These are phyloP conservation scores for Erodium chrysanthum DNA, from an alignment of 441 rosid species.

Conservation along the genomic window DNA sequence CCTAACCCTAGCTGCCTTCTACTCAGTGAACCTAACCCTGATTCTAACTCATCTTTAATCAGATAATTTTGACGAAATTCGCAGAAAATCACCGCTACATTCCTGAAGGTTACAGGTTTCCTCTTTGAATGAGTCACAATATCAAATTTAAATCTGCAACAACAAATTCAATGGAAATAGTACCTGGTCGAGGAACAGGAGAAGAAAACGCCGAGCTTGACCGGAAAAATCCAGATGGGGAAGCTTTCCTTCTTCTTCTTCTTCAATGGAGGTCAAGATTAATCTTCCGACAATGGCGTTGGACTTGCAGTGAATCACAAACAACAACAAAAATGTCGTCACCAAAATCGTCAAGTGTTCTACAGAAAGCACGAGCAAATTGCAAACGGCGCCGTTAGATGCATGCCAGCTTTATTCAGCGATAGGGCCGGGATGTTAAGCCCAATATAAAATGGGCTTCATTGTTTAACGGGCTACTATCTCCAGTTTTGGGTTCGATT, in stretches of 20 bases:
- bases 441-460: too few species aligned
- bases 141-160: not conserved
- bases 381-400: too few species aligned
- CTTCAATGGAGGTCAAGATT: not conserved
- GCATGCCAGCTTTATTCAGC: too few species aligned
- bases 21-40: not conserved
- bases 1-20: not conserved
- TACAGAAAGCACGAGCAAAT: not conserved
- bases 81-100: not conserved
- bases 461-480: too few species aligned
- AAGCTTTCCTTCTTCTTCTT: not conserved
- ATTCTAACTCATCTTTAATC: not conserved
- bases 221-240: not conserved
- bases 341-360: not conserved
- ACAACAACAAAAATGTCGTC: not conserved
- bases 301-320: not conserved
- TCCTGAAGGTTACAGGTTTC: not conserved
- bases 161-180: not conserved
- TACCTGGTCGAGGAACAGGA: conserved; percentile 3
- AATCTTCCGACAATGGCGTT: not conserved
- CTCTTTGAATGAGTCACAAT: not conserved
- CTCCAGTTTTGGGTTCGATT: too few species aligned
- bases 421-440: too few species aligned
- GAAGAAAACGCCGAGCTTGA: not conserved
- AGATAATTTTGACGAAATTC: not conserved